A percentile compares a stretch with the other conserved stretches of the same genome.
These are phyloP conservation scores for Zygotorulaspora mrakii DNA, from an alignment of 1,139 yeast genomes.

Conservation along the genomic window DNA sequence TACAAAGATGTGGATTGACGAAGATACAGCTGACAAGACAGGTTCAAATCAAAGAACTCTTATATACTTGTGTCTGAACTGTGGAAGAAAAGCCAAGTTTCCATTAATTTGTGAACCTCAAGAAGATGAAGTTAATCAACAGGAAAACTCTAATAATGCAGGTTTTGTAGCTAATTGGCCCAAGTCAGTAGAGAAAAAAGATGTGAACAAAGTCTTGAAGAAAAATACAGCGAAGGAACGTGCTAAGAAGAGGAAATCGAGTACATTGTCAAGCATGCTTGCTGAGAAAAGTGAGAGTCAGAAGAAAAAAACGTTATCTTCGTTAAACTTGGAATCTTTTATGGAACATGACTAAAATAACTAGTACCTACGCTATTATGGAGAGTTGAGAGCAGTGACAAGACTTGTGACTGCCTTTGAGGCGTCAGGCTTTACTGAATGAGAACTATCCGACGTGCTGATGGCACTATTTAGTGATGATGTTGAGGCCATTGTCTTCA, in stretches of 20 bases:
- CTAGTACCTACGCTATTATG: constrained; percentile 3
- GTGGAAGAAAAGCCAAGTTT: constrained; percentile 28
- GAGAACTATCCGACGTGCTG: constrained; percentile 8
- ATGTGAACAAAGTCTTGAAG: constrained; percentile 38
- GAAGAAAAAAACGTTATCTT: constrained; percentile 33
- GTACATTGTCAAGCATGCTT: constrained; percentile 39
- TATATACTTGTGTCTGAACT: constrained; percentile 37
- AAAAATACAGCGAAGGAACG: constrained; percentile 40
- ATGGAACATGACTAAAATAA: constrained; percentile 34
- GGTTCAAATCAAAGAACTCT: constrained; percentile 24
- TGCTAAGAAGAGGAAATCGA: constrained; percentile 39
- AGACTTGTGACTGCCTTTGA: constrained; percentile 13
- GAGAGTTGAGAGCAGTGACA: constrained; percentile 12
- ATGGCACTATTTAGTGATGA: constrained; percentile 5
- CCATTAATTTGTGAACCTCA: constrained; percentile 1
- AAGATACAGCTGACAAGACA: constrained; percentile 5
- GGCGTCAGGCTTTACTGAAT: constrained; percentile 8
- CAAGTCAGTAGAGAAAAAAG: constrained; percentile 18
- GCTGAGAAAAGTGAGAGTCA: constrained; percentile 45
- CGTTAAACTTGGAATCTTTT: constrained; percentile 50
- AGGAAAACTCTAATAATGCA: background rate
- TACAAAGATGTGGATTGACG: constrained; percentile 28
- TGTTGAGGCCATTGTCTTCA: constrained; percentile 9
- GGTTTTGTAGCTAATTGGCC: constrained; percentile 30
- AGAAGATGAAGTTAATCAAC: background rate